Evolutionary conservation across 148 eudicot species (phyloP).

Genomic region (Chenopodium formosanum): DNA sequence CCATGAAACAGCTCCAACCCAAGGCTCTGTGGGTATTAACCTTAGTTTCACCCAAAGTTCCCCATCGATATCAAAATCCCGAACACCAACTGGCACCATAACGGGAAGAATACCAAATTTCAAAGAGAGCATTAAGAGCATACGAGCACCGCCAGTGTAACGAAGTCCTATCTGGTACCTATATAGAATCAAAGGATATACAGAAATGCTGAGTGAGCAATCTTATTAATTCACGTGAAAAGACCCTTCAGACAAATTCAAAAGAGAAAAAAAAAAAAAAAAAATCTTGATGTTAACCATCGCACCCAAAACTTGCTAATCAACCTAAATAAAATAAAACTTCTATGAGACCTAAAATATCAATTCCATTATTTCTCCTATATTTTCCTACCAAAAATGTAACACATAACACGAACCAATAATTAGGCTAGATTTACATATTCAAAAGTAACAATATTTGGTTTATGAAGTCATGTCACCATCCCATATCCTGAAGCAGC

Average conservation of each 20-base stretch:
- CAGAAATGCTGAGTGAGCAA: background rate
- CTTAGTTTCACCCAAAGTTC: constrained; percentile 94
- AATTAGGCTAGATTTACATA: background rate
- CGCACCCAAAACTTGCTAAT: background rate
- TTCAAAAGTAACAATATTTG: background rate
- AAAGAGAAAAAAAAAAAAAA: no score
- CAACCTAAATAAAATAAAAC: background rate
- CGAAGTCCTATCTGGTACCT: constrained; percentile 99
- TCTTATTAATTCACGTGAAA: background rate
- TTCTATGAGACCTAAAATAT: background rate
- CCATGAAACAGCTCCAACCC: constrained; percentile 97
- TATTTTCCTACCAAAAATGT: background rate
- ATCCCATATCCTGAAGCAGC: background rate
- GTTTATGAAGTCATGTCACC: background rate
- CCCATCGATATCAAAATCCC: constrained; percentile 96
- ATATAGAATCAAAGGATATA: constrained; percentile 18
- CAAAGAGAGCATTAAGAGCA: constrained; percentile 79
- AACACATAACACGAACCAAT: background rate
- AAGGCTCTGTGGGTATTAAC: constrained; percentile 82
- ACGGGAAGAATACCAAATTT: constrained; percentile 81
- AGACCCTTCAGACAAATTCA: constrained; percentile 1
- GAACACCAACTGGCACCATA: constrained; percentile 85
- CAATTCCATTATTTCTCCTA: background rate
- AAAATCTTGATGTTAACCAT: background rate
- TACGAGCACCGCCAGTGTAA: constrained; percentile 96